Conservation (phyloP, 495 filamentous ascomycete genomes). For the Penicillium lividum region DNA sequence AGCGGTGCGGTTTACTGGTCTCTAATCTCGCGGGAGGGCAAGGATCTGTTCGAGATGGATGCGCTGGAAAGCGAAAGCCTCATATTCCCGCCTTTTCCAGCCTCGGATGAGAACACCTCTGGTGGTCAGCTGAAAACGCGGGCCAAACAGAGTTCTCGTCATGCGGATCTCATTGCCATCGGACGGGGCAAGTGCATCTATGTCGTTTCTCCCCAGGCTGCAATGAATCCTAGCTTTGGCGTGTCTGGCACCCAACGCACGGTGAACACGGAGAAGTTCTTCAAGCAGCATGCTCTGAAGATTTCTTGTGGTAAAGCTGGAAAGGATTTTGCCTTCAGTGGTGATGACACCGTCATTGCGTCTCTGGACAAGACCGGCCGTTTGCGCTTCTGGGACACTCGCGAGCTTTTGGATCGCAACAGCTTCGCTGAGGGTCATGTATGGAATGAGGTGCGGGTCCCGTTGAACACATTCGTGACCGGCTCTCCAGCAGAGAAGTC, state of each 20-base stretch:
- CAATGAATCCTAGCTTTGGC: slow-evolving; percentile 67
- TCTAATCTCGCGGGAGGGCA: slow-evolving; percentile 65
- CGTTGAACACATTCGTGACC: slow-evolving; percentile 75
- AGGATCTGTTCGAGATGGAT: slow-evolving; percentile 71
- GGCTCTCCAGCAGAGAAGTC: slow-evolving; percentile 81
- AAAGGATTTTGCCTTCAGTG: slow-evolving; percentile 96
- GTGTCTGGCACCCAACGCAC: slow-evolving; percentile 69
- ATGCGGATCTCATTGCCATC: slow-evolving; percentile 90
- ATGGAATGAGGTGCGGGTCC: slow-evolving; percentile 71
- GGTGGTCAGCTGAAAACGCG: slow-evolving; percentile 94
- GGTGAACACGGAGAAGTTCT: slow-evolving; percentile 81
- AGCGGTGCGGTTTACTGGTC: slow-evolving; percentile 95
- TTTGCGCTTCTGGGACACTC: slow-evolving; percentile 96
- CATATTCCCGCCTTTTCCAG: slow-evolving; percentile 75
- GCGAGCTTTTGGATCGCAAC: slow-evolving; percentile 63
- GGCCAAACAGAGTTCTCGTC: slow-evolving; percentile 81
- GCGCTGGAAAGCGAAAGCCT: slow-evolving; percentile 76
- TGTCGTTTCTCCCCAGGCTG: slow-evolving; percentile 79
- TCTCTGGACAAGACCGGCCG: slow-evolving; percentile 95
- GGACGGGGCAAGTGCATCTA: slow-evolving; percentile 94
- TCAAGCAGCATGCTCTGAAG: slow-evolving; percentile 80
- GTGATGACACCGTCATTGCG: slow-evolving; percentile 90
- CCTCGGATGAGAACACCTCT: slow-evolving; percentile 74
- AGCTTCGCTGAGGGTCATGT: slow-evolving; percentile 55
- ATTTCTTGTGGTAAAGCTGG: slow-evolving; percentile 97